phyloP scores from a whole-genome alignment of 108 stramenopile genomes.

The Nannochloropsis gaditana region DNA sequence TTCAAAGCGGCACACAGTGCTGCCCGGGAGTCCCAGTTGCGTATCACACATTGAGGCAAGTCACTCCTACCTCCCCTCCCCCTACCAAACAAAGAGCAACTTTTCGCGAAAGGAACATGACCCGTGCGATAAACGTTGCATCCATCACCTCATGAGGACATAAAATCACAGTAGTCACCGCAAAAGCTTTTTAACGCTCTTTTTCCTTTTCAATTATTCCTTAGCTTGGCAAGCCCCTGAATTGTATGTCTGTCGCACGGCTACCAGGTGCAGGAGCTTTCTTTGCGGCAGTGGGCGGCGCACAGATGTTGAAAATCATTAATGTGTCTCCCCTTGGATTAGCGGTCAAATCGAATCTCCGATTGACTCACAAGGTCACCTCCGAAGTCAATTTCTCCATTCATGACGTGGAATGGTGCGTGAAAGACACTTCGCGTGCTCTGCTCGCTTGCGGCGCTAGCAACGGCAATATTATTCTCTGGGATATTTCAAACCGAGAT shows the following conservation, averaged over 20 bases:
- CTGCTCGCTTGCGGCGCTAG: background rate
- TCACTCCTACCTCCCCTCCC: background rate
- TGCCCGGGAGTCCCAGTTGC: background rate
- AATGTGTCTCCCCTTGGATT: background rate
- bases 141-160: too few relatives aligned
- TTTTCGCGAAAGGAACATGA: too few relatives aligned
- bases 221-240: slow-evolving; percentile 13
- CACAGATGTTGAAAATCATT: slow-evolving; percentile 13
- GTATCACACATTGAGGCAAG: background rate
- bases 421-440: background rate
- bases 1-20: background rate
- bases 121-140: too few relatives aligned
- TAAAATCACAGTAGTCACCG: too few relatives aligned
- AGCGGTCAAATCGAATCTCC: background rate
- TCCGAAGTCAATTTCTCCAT: slow-evolving; percentile 18
- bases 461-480: background rate
- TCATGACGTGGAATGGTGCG: slow-evolving; percentile 6
- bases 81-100: background rate
- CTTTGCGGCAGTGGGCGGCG: background rate
- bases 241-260: background rate
- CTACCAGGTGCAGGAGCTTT: background rate
- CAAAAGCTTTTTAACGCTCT: too few relatives aligned
- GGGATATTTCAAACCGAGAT: slow-evolving; percentile 9
- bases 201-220: background rate
- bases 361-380: background rate